These are phyloP conservation scores for Penicillium brasilianum DNA, from an alignment of 2,329 filamentous ascomycete genomes.

Conservation along the genomic window DNA sequence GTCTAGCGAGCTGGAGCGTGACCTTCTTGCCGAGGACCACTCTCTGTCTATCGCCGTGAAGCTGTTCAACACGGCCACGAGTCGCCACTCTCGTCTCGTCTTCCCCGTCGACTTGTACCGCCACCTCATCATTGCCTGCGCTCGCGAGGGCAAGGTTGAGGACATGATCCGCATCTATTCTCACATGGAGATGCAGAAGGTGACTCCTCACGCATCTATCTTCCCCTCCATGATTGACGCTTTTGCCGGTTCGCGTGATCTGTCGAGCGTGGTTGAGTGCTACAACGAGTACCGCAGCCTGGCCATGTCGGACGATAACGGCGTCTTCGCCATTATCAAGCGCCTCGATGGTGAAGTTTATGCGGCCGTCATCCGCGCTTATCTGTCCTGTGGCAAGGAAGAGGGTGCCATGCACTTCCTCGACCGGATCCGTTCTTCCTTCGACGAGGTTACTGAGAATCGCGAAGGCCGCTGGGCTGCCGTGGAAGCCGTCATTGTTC, in stretches of 20 bases:
- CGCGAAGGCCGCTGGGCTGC: slow-evolving; percentile 64
- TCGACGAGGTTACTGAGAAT: slow-evolving; percentile 52
- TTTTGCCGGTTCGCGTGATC: slow-evolving; percentile 79
- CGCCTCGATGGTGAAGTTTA: slow-evolving; percentile 86
- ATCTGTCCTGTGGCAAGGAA: slow-evolving; percentile 78
- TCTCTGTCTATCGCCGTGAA: slow-evolving; percentile 83
- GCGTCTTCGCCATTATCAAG: slow-evolving; percentile 68
- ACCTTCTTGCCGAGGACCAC: slow-evolving; percentile 84
- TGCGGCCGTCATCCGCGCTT: slow-evolving; percentile 87
- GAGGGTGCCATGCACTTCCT: slow-evolving; percentile 86
- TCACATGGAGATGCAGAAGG: slow-evolving; percentile 82
- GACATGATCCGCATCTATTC: slow-evolving; percentile 91
- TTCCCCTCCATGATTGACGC: slow-evolving; percentile 96
- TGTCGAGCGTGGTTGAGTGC: slow-evolving; percentile 87
- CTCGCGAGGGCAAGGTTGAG: slow-evolving; percentile 75
- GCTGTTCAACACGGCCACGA: slow-evolving; percentile 78
- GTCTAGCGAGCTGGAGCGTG: slow-evolving; percentile 84
- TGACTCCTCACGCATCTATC: slow-evolving; percentile 76
- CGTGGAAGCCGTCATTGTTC: slow-evolving; percentile 73
- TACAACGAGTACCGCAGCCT: slow-evolving; percentile 93
- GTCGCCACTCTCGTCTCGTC: slow-evolving; percentile 61
- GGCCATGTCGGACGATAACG: slow-evolving; percentile 82
- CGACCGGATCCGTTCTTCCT: slow-evolving; percentile 71
- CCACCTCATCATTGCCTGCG: slow-evolving; percentile 84
- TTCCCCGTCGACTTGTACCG: slow-evolving; percentile 86